Conservation (phyloP, 805 yeast species). For the Barnettozyma pratensis region DNA sequence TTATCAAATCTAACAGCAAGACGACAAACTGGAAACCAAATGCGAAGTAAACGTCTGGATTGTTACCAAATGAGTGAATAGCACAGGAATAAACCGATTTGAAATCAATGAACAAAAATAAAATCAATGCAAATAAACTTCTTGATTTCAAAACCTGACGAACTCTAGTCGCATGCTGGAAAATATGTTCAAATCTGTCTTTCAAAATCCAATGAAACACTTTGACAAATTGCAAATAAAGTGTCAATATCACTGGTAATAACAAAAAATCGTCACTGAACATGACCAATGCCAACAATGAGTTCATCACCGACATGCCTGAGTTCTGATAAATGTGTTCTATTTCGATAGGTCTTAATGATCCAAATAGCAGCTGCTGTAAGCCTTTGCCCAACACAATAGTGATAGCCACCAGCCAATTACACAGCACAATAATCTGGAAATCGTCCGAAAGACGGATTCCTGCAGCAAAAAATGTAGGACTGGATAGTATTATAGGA, state of each 20-base stretch:
- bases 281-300: conserved; percentile 52
- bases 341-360: conserved; percentile 64
- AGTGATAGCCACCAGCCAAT: conserved; percentile 38
- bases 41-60: conserved; percentile 53
- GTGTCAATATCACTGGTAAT: conserved; percentile 35
- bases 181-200: conserved; percentile 42
- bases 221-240: conserved; percentile 45
- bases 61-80: conserved; percentile 32
- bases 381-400: conserved; percentile 40
- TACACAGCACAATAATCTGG: conserved; percentile 35
- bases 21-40: conserved; percentile 77
- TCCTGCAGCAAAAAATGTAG: conserved; percentile 41
- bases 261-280: conserved; percentile 44
- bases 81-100: conserved; percentile 48
- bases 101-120: conserved; percentile 47
- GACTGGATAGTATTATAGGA: conserved; percentile 35
- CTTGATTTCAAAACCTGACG: conserved; percentile 31
- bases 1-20: conserved; percentile 48
- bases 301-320: conserved; percentile 59
- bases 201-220: conserved; percentile 71
- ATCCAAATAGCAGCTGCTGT: conserved; percentile 62
- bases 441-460: conserved; percentile 47
- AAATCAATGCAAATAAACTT: conserved; percentile 38
- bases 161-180: conserved; percentile 37
- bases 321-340: conserved; percentile 68